phyloP scores from a whole-genome alignment of 1,139 yeast species.

The Taphrina wiesneri region DNA sequence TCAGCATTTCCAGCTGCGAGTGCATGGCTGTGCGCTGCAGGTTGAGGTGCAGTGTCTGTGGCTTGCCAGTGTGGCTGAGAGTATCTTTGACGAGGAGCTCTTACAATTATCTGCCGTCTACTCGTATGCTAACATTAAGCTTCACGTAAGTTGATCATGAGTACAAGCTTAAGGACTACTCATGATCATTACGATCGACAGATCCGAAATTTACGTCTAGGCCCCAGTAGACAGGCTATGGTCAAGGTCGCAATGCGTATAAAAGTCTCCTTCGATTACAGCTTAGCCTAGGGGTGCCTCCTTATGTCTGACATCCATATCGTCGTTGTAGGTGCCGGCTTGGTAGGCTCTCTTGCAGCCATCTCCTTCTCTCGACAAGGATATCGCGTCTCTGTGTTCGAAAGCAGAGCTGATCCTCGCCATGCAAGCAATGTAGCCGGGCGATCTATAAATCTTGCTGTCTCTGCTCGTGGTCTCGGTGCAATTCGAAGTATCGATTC shows the following conservation, averaged over 20 bases:
- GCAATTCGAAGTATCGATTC: slow-evolving; percentile 66
- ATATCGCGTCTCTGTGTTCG: slow-evolving; percentile 70
- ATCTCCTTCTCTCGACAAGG: slow-evolving; percentile 74
- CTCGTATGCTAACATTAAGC: too few species aligned
- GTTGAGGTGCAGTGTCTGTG: too few species aligned
- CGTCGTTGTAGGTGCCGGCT: slow-evolving; percentile 66
- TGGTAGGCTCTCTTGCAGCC: slow-evolving; percentile 87
- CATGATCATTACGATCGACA: neutral
- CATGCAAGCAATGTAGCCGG: slow-evolving; percentile 43
- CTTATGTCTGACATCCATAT: slow-evolving; percentile 38
- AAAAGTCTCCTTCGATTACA: neutral
- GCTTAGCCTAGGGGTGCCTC: too few species aligned
- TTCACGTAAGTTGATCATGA: too few species aligned
- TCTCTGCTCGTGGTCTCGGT: slow-evolving; percentile 76
- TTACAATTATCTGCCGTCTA: too few species aligned
- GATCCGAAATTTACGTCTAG: neutral
- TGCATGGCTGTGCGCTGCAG: too few species aligned
- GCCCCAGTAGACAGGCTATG: neutral
- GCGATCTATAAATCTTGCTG: slow-evolving; percentile 81
- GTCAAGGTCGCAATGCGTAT: neutral
- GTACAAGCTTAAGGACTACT: too few species aligned
- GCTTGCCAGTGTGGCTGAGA: too few species aligned
- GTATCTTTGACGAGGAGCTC: too few species aligned
- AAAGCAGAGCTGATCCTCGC: slow-evolving; percentile 55
- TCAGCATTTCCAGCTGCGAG: too few species aligned